Evolutionary conservation across 2,329 filamentous ascomycete species (phyloP).

Genomic region (Cordyceps javanica): DNA sequence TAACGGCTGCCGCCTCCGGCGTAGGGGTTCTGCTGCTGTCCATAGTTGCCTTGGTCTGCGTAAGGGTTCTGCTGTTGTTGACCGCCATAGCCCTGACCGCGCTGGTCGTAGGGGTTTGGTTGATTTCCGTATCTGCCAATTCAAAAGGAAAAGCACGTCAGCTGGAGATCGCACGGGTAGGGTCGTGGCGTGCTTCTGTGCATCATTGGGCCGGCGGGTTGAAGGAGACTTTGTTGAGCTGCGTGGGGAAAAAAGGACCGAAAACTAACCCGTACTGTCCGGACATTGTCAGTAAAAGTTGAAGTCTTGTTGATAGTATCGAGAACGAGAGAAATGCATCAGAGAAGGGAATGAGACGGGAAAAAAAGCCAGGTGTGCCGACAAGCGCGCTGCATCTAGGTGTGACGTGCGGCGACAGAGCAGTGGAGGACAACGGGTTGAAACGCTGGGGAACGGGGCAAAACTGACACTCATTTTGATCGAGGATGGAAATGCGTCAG

Average conservation of each 20-base stretch:
- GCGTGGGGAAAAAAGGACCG: constrained; percentile 4
- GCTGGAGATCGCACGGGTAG: background rate
- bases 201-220: background rate
- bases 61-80: constrained; percentile 10
- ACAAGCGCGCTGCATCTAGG: background rate
- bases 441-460: constrained; percentile 17
- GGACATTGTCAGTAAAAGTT: constrained; percentile 22
- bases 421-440: constrained; percentile 14
- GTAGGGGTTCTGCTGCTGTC: constrained; percentile 13
- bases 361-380: constrained; percentile 2
- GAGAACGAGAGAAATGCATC: background rate
- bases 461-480: constrained; percentile 27
- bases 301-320: background rate
- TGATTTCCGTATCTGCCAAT: constrained; percentile 45
- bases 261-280: constrained; percentile 50
- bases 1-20: constrained; percentile 13
- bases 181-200: background rate
- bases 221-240: background rate
- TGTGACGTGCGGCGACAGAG: background rate
- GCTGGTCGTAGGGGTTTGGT: constrained; percentile 55
- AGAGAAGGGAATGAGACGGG: constrained; percentile 19
- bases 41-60: constrained; percentile 13
- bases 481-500: background rate
- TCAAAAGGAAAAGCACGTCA: background rate
- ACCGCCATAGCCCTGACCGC: constrained; percentile 12